phyloP scores from a whole-genome alignment of 2,329 filamentous ascomycete species.

The Cytospora schulzeri region DNA sequence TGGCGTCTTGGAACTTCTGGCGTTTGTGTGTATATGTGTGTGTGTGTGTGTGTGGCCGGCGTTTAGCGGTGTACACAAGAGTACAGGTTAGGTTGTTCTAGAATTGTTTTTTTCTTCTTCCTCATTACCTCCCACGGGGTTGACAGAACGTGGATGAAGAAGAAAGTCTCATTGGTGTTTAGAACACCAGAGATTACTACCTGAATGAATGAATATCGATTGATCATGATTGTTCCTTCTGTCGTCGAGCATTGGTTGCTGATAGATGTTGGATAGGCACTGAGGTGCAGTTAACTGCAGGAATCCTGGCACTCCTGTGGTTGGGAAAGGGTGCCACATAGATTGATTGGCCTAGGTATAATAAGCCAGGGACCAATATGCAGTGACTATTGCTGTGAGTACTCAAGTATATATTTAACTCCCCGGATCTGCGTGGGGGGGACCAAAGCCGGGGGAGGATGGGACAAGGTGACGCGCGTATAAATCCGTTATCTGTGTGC shows the following conservation, averaged over 20 bases:
- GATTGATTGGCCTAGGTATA: too few species aligned
- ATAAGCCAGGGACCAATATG: neutral
- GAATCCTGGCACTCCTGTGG: neutral
- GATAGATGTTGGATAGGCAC: neutral
- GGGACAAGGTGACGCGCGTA: neutral
- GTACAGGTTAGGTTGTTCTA: slow-evolving; percentile 5
- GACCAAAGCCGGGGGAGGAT: neutral
- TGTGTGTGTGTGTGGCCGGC: slow-evolving; percentile 3
- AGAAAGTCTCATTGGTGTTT: neutral
- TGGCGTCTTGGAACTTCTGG: slow-evolving; percentile 1
- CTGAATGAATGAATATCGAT: slow-evolving; percentile 13
- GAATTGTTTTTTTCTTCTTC: neutral
- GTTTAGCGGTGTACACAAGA: slow-evolving; percentile 9
- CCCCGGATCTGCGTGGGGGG: neutral
- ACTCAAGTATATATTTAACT: neutral
- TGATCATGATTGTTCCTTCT: neutral
- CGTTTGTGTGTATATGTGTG: too few species aligned
- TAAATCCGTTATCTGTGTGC: neutral
- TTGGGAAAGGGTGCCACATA: too few species aligned
- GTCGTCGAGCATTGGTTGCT: neutral
- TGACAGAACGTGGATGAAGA: slow-evolving; percentile 1
- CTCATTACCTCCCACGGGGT: slow-evolving; percentile 1
- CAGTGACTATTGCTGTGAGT: neutral
- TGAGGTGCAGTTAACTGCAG: neutral
- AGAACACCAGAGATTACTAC: neutral